phyloP scores from a whole-genome alignment of 352 stramenopile species.

The Globisporangium mamillatum region DNA sequence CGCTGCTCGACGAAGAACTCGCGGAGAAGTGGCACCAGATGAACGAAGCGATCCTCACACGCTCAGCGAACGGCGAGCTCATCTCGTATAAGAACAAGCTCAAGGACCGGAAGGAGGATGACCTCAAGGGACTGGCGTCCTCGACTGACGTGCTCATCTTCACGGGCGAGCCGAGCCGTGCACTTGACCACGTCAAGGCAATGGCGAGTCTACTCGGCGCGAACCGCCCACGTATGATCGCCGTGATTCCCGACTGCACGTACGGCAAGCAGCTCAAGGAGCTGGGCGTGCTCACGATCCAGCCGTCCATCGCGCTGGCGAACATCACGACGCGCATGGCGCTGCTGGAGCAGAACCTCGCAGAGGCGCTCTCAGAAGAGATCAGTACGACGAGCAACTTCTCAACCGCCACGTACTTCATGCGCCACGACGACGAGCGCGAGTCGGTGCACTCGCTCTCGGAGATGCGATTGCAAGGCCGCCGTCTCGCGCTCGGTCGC shows the following conservation, averaged over 20 bases:
- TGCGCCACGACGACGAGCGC: slow-evolving; percentile 32
- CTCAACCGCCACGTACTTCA: slow-evolving; percentile 41
- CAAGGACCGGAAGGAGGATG: slow-evolving; percentile 24
- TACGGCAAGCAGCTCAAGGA: slow-evolving; percentile 40
- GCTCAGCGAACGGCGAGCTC: slow-evolving; percentile 52
- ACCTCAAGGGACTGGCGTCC: slow-evolving; percentile 36
- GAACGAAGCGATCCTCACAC: slow-evolving; percentile 48
- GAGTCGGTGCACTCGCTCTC: slow-evolving; percentile 35
- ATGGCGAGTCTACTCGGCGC: slow-evolving; percentile 41
- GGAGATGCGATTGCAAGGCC: slow-evolving; percentile 37
- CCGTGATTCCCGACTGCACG: slow-evolving; percentile 38
- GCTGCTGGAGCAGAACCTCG: slow-evolving; percentile 44
- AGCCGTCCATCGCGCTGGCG: slow-evolving; percentile 57
- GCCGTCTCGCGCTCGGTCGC: slow-evolving; percentile 38
- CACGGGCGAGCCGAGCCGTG: slow-evolving; percentile 43
- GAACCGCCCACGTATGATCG: slow-evolving; percentile 53
- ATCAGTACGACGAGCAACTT: slow-evolving; percentile 26
- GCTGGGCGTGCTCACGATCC: slow-evolving; percentile 53
- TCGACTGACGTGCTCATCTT: slow-evolving; percentile 61
- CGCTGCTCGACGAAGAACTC: slow-evolving; percentile 54
- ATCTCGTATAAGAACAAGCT: slow-evolving; percentile 72
- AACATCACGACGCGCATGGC: slow-evolving; percentile 70
- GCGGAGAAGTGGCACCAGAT: slow-evolving; percentile 57
- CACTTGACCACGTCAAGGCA: slow-evolving; percentile 45
- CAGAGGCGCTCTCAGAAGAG: slow-evolving; percentile 36